Evolutionary conservation across 129 eudicot genomes (phyloP), one percentile per base, ranked within the genome.

Genomic region (Flaveria robusta): DNA sequence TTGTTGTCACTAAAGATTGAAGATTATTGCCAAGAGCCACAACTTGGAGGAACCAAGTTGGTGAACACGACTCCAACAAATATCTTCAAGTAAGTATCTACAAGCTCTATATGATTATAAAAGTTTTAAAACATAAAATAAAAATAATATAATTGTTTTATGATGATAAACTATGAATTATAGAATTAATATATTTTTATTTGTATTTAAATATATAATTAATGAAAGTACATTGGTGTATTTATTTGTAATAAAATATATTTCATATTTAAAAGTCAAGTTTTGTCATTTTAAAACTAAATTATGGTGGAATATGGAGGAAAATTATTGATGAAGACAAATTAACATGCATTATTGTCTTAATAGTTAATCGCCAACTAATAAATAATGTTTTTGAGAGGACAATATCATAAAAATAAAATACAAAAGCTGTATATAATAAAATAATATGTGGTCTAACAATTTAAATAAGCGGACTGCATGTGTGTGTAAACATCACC

Each of bases 1-100:
- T 42, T 29, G 52, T 18, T 81, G 27, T 81, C 85, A 24, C 4
- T 16, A 7, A 72, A 50, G 20, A 70, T 29, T 22, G 78, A 77
- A 23, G 81, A 76, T 42, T 83, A 83, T 72, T 70, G 76, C 27
- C 78, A 77, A 80, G 84, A 74, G 8, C 27, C 2, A 24, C 68
- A 18, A 10, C 29, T 4, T 0, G 29, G 39, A 62, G 77, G 5
- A 37, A 72, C 50, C 47, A 68, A 76, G 27, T 52, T 34, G 9
- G 60, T 76, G 29, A 20, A 46, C 24, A 24, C 29, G 11, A 60
- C 77, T 47, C 89, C 87, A 9, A 79, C 81, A 39, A 76, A 49
- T 3, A 74, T 27, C 56, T 77, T 86, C 85, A 86, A 80, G 90
- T 86, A 72, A 70, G 81, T 6, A 29, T 20, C 47, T 16, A 19